Evolutionary conservation across 768 basidiomycete genomes (phyloP).

Genomic region (Omphalotus guepiniiformis): DNA sequence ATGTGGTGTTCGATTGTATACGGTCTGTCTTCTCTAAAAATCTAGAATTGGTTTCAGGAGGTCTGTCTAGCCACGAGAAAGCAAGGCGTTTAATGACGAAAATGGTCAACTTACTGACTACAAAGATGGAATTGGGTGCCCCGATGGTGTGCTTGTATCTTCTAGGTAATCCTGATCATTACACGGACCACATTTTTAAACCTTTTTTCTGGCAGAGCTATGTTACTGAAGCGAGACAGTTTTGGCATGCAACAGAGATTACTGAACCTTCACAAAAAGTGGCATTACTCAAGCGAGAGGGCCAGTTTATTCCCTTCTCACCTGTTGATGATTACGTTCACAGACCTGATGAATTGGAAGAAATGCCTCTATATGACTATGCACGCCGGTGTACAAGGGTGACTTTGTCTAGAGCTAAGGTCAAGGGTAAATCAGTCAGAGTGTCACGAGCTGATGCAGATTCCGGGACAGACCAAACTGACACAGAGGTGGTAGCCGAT

Average conservation of each 20-base stretch:
- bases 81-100: conserved; percentile 15
- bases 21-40: conserved; percentile 7
- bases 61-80: conserved; percentile 11
- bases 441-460: no score
- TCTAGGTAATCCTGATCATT: conserved; percentile 14
- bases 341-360: conserved; percentile 4
- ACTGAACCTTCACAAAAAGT: no score
- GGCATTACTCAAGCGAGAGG: no score
- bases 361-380: no score
- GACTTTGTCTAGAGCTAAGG: no score
- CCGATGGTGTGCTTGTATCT: conserved; percentile 12
- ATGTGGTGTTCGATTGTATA: conserved; percentile 19
- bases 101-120: conserved; percentile 18
- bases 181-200: conserved; percentile 16
- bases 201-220: conserved; percentile 15
- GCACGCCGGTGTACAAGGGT: no score
- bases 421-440: no score
- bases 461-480: no score
- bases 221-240: conserved; percentile 6
- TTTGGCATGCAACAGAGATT: no score
- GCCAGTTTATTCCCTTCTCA: not conserved
- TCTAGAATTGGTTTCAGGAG: conserved; percentile 15
- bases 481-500: no score
- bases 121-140: conserved; percentile 1
- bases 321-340: conserved; percentile 13